Percentiles rank a stretch among this genome's conserved stretches.
phyloP scores from a whole-genome alignment of 1,284 basidiomycete genomes.

The Ustilago loliicola region DNA sequence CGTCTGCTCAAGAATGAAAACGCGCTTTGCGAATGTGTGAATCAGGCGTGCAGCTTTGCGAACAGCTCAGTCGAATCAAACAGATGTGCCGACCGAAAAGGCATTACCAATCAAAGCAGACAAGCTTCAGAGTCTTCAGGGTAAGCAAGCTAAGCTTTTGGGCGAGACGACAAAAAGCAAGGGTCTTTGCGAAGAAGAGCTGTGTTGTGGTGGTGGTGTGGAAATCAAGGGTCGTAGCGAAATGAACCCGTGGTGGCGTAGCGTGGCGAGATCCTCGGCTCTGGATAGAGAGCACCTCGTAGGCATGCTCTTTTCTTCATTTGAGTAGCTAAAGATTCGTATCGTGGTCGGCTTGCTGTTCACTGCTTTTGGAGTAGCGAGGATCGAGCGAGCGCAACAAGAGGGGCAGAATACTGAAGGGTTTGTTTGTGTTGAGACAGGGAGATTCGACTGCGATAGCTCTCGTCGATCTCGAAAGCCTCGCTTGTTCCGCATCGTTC shows the following conservation, averaged over 20 bases:
- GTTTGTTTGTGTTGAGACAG: not conserved
- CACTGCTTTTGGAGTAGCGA: not conserved
- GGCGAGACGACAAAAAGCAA: not conserved
- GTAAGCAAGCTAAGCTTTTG: not conserved
- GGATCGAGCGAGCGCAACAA: not conserved
- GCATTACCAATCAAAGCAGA: not conserved
- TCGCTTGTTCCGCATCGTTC: slow-evolving; percentile 2
- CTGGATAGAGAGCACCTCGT: not conserved
- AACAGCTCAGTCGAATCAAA: slow-evolving; percentile 2
- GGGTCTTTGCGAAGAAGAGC: slow-evolving; percentile 7
- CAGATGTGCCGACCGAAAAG: too few species aligned
- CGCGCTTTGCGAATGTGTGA: not conserved
- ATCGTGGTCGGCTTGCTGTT: not conserved
- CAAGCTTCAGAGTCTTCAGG: not conserved
- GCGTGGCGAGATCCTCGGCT: not conserved
- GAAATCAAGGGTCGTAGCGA: not conserved
- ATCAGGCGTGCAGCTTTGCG: not conserved
- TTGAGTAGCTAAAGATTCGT: not conserved
- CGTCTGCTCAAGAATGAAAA: not conserved
- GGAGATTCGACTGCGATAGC: too few species aligned
- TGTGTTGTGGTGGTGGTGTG: slow-evolving; percentile 6
- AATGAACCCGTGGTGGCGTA: not conserved
- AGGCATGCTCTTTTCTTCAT: not conserved
- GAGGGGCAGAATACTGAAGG: not conserved
- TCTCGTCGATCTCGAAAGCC: slow-evolving; percentile 8